Base-by-base conservation (phyloP, 768 basidiomycete genomes). In the Trametes cingulata region DNA sequence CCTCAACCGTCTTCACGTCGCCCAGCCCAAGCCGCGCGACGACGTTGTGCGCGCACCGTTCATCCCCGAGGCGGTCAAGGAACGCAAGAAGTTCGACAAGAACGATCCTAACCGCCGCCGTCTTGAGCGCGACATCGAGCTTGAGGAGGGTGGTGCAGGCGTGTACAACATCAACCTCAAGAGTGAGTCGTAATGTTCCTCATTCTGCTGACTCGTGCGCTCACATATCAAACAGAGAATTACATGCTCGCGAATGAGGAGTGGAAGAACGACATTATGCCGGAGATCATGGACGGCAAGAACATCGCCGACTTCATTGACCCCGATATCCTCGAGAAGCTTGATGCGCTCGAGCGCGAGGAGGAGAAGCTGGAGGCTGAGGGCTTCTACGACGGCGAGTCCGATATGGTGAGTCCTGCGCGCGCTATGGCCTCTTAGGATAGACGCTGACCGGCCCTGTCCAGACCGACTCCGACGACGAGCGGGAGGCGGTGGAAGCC, bases 291-390 rank as follows among this genome's bases (percentile, higher is more conserved):
- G 88, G 87, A 98, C 66, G 97, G 97, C 77, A 98, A 98, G 84
- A 99, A 99, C 77, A 77, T 98, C 52, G 96, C 95, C 22, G 97
- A 99, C 79, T 99, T 99, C 63, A 91, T 98, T 73, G 96, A 98
- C 74, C 90, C 94, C 20, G 97, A 99, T 69, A 98, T 99, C 61
- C 87, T 86, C 19, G 95, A 95, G 75, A 96, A 95, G 76, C 87
- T 99, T 47, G 96, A 98, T 69, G 96, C 94, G 13, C 85, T 99
- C 58, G 96, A 99, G 75, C 85, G 92, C 17, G 97, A 98, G 72
- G 97, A 99, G 74, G 96, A 96, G 74, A 85, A 84, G 66, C 83
- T 99, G n/a, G 81, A 93, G 72, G 88, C 87, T 0, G 93, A 98
- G 73, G 97, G 97, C 3, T 98, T 91, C 80, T 99, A 98, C 73